Evolutionary conservation across 176 grass and related monocot species (phyloP).

Genomic region (Sorghum bicolor): Sorghum_bicolor_NCBIv3 NC_012872.2:69482001-69482500

Average conservation of each 20-base stretch:
- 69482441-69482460: neutral
- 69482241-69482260: neutral
- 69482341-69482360: neutral
- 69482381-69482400: neutral
- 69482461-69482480: constrained; percentile 15
- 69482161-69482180: neutral
- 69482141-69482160: constrained; percentile 48
- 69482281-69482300: neutral
- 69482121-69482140: constrained; percentile 96
- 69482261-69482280: neutral
- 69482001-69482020: constrained; percentile 28
- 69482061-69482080: constrained; percentile 99
- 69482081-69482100: constrained; percentile 90
- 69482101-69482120: constrained; percentile 91
- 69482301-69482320: neutral
- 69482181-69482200: neutral
- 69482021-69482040: constrained; percentile 97
- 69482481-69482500: neutral
- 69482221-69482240: neutral
- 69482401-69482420: neutral
- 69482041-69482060: constrained; percentile 86
- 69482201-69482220: neutral
- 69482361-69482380: neutral
- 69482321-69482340: neutral
- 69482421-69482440: neutral